Evolutionary conservation across 2,329 filamentous ascomycete genomes (phyloP).

Genomic region (Cryphonectria naterciae): DNA sequence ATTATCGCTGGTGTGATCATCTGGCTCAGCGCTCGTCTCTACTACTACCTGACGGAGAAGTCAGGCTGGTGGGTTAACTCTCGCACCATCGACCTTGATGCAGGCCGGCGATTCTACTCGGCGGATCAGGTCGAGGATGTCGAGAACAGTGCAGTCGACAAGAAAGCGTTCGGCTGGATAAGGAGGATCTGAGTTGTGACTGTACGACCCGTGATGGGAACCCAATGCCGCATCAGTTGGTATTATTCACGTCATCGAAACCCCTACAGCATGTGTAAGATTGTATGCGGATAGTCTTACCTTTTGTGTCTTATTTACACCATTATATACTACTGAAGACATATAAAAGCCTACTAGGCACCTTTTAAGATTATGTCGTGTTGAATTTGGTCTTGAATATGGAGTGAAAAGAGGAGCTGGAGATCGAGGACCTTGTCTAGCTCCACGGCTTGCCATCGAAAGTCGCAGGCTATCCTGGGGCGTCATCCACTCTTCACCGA

Average conservation of each 20-base stretch:
- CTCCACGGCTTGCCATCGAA: neutral
- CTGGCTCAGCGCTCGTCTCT: conserved; percentile 44
- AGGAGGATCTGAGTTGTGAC: neutral
- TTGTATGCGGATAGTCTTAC: neutral
- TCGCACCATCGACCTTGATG: conserved; percentile 41
- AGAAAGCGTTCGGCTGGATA: conserved; percentile 31
- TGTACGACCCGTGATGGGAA: neutral
- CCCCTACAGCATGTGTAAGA: neutral
- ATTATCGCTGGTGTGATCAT: conserved; percentile 47
- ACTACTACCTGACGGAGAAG: conserved; percentile 43
- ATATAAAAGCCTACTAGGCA: neutral
- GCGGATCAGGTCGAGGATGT: conserved; percentile 18
- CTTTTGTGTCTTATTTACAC: conserved; percentile 3
- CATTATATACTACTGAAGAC: neutral
- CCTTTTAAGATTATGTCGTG: neutral
- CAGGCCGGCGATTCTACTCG: conserved; percentile 31
- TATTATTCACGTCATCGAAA: neutral
- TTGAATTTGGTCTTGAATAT: neutral
- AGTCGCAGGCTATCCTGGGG: neutral
- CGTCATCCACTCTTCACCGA: neutral
- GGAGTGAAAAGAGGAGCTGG: neutral
- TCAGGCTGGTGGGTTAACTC: conserved; percentile 36
- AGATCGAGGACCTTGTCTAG: neutral
- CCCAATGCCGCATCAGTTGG: too few relatives aligned
- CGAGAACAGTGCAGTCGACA: conserved; percentile 15